Conservation (phyloP, 1,139 yeast species). For the Suhomyces atakaporum region DNA sequence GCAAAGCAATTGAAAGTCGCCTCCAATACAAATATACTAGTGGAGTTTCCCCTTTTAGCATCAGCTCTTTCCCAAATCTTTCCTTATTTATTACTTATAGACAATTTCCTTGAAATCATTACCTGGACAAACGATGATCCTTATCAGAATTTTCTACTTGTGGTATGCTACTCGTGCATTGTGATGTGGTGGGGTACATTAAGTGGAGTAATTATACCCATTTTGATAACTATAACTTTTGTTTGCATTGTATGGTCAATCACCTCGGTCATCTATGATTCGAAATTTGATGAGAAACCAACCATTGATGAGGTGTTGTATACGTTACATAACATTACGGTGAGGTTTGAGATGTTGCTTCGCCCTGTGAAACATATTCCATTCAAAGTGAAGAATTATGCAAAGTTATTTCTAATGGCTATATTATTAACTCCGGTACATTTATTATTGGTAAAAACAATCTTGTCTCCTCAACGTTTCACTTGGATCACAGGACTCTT, state of each 20-base stretch:
- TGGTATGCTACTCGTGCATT: slow-evolving; percentile 40
- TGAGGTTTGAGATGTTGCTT: slow-evolving; percentile 46
- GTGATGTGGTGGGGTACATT: slow-evolving; percentile 50
- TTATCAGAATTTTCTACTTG: slow-evolving; percentile 47
- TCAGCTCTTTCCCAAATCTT: slow-evolving; percentile 50
- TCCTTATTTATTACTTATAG: slow-evolving; percentile 50
- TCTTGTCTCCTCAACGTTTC: slow-evolving; percentile 39
- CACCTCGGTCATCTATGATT: slow-evolving; percentile 44
- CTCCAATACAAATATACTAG: slow-evolving; percentile 32
- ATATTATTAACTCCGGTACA: slow-evolving; percentile 52
- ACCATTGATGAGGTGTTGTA: slow-evolving; percentile 59
- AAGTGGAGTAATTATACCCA: slow-evolving; percentile 40
- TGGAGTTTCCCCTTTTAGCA: slow-evolving; percentile 49
- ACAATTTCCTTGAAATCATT: slow-evolving; percentile 44
- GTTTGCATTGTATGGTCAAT: slow-evolving; percentile 50
- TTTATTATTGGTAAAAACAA: slow-evolving; percentile 33
- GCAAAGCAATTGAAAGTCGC: slow-evolving; percentile 31
- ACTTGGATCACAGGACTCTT: slow-evolving; percentile 42
- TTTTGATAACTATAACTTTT: slow-evolving; percentile 35
- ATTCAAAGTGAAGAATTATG: slow-evolving; percentile 27
- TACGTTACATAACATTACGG: slow-evolving; percentile 51
- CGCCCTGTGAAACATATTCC: slow-evolving; percentile 42
- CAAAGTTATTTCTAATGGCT: slow-evolving; percentile 35
- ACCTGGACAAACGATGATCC: slow-evolving; percentile 62
- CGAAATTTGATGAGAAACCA: slow-evolving; percentile 49